Percentiles rank a stretch among this genome's conserved stretches.
Evolutionary conservation across 1,139 yeast species (phyloP).

Genomic region (Sugiyamaella neomexicana): DNA sequence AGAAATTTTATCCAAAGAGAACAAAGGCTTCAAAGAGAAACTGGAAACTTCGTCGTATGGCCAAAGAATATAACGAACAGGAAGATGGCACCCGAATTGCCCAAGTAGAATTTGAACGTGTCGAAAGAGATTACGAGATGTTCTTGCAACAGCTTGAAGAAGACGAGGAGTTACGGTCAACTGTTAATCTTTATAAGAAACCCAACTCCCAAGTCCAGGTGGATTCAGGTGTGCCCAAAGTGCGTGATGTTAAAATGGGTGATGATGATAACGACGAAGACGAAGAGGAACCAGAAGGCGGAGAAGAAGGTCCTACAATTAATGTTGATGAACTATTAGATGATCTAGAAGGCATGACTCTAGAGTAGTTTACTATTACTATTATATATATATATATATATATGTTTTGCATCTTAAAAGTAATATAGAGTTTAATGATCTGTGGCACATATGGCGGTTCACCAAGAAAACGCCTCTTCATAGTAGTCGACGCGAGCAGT

Average conservation of each 20-base stretch:
- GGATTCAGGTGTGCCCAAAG: conserved; percentile 22
- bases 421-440: conserved; percentile 1
- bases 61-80: conserved; percentile 80
- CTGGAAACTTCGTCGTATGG: conserved; percentile 98
- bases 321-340: conserved; percentile 47
- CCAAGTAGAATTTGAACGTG: conserved; percentile 85
- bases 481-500: conserved; percentile 38
- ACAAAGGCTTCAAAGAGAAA: conserved; percentile 67
- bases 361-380: conserved; percentile 35
- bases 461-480: conserved; percentile 44
- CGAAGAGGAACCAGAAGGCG: conserved; percentile 31
- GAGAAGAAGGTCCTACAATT: conserved; percentile 46
- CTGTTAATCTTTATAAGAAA: conserved; percentile 85
- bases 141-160: conserved; percentile 98
- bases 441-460: background rate
- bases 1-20: conserved; percentile 87
- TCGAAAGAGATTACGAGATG: conserved; percentile 91
- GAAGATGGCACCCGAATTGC: conserved; percentile 48
- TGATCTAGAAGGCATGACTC: conserved; percentile 88
- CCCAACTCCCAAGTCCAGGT: conserved; percentile 26
- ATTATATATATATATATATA: background rate
- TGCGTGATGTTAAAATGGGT: conserved; percentile 45
- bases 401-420: conserved; percentile 5
- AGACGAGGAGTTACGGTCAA: conserved; percentile 90
- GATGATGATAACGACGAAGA: conserved; percentile 45